Evolutionary conservation across 176 grass and related monocot genomes (phyloP), one percentile per base, ranked within the genome.

Genomic region (Otatea glauca): DNA sequence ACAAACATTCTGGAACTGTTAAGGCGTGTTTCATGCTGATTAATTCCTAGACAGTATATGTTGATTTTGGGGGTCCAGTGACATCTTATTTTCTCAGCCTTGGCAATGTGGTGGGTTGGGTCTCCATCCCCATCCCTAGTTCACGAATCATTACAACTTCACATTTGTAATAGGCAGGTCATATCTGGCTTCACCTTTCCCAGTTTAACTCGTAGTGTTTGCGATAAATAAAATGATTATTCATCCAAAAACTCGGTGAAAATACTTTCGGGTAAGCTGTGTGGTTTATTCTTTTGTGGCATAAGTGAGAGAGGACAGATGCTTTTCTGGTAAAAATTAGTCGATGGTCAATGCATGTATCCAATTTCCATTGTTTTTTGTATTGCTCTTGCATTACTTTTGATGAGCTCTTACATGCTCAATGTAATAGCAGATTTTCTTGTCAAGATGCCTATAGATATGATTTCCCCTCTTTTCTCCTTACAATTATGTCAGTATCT

Each of bases 81-180:
- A 24, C 42, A 45, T 76, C 7, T 70, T 64, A 4, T 83, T 72
- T 62, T 81, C 29, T 75, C 32, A 70, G 1, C 17, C 51, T 27
- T 76, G 44, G 14, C 62, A 47, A 18, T 66, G 12, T 16, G 37
- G 50, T 83, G 24, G n/a, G 12, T 48, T 38, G 49, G 43, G 14
- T 81, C 70, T 58, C 9, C 61, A 48, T 59, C 50, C 25, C 13
- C 20, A 59, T 75, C 41, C 48, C 38, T 25, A 14, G 13, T 56
- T 64, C 43, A 70, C 32, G n/a, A 62, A 34, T 5, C 35, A 78
- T 85, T 84, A 34, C 49, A 68, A 24, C 24, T 56, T 45, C 49
- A 65, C 45, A 38, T 74, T 59, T 71, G n/a, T 44, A 71, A 43
- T 69, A 42, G 55, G 32, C 41, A 42, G 45, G 34, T 16, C 18